Evolutionary conservation across 768 basidiomycete species (phyloP).

Genomic region (Kwoniella shandongensis): DNA sequence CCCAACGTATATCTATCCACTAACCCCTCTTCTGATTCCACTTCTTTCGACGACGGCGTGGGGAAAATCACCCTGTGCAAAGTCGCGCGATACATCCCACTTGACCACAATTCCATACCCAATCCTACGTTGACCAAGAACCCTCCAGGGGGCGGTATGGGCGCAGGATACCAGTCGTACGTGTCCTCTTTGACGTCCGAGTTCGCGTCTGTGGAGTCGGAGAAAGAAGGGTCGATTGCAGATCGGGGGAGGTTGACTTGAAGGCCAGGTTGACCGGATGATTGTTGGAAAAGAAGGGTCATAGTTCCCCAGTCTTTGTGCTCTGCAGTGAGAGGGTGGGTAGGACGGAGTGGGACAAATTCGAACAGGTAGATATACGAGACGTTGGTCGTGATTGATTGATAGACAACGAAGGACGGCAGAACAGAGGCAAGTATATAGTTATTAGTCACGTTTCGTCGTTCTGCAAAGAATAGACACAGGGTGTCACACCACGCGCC

Average conservation of each 20-base stretch:
- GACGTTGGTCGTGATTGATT: too few species aligned
- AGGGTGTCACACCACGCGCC: too few species aligned
- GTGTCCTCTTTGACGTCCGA: background rate
- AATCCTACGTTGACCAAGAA: constrained; percentile 30
- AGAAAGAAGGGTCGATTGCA: background rate
- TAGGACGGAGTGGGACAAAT: too few species aligned
- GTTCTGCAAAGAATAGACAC: too few species aligned
- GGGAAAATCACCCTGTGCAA: constrained; percentile 29
- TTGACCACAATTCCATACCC: constrained; percentile 29
- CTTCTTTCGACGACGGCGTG: background rate
- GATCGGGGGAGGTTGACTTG: constrained; percentile 25
- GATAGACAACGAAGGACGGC: too few species aligned
- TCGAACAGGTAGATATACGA: too few species aligned
- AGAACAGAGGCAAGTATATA: too few species aligned
- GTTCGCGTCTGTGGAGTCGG: background rate
- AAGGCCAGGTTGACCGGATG: constrained; percentile 18
- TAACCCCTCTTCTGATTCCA: constrained; percentile 1
- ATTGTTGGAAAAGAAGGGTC: constrained; percentile 25
- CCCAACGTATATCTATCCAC: constrained; percentile 21
- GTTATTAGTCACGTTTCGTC: too few species aligned
- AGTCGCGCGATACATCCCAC: constrained; percentile 23
- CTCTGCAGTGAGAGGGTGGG: constrained; percentile 6
- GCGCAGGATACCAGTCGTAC: constrained; percentile 22
- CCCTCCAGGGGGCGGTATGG: constrained; percentile 18
- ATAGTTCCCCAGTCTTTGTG: constrained; percentile 32